Conservation (phyloP, 306 rosid genomes). For the Psophocarpus tetragonolobus region DNA sequence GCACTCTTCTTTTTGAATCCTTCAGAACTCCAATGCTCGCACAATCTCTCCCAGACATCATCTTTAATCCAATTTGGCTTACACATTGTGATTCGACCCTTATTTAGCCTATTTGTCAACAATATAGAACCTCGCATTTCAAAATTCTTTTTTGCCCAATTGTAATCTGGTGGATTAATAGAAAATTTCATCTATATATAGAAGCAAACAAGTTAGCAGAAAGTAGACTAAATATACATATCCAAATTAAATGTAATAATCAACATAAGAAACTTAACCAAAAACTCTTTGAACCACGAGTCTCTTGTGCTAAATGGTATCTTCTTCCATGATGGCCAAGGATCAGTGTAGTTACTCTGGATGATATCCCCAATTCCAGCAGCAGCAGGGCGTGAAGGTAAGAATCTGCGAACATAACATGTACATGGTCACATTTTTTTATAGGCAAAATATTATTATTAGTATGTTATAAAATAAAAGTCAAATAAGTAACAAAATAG, state of each 20-base stretch:
- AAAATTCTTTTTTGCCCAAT: not conserved
- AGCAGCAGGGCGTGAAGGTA: constrained; percentile 3
- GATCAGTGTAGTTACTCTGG: not conserved
- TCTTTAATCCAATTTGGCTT: not conserved
- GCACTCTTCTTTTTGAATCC: not conserved
- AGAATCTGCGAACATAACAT: not conserved
- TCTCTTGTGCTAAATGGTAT: not conserved
- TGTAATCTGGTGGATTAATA: not conserved
- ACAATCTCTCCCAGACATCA: not conserved
- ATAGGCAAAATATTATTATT: too few species aligned
- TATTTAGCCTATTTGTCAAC: not conserved
- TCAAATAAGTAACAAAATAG: not conserved
- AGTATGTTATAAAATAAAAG: not conserved
- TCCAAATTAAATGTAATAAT: not conserved
- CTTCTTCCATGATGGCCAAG: constrained; percentile 7
- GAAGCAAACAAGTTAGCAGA: not conserved
- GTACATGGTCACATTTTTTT: not conserved
- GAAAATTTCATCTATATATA: not conserved
- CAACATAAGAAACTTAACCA: not conserved
- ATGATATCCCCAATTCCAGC: not conserved
- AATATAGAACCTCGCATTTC: not conserved
- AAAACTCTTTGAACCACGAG: not conserved
- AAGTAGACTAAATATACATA: not conserved
- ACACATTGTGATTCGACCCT: not conserved
- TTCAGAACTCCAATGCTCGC: not conserved